Base-by-base conservation (phyloP, 306 rosid species). In the Quercus agrifolia region DNA sequence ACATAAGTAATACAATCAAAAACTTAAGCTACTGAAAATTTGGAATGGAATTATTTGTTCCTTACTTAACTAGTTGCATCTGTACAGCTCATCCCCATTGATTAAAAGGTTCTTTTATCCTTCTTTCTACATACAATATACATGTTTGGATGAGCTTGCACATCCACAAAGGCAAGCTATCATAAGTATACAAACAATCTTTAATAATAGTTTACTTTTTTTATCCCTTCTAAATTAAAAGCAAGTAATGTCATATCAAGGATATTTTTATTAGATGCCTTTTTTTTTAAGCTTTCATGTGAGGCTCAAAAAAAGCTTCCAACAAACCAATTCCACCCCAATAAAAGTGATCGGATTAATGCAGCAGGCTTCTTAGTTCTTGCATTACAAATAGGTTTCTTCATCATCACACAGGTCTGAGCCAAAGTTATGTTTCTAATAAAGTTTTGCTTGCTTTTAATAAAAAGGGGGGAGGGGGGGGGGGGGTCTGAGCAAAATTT, bases 141-240 rank as follows among this genome's bases (percentile, higher is more conserved):
- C 81, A 75, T 27, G 70, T 64, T 79, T 51, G 71, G 56, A 72
- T 76, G 79, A 78, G 82, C 84, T 86, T 79, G 84, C 86, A 44
- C n/a, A 66, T 51, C 58, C 56, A 64, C 73, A 70, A 2, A 70
- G 56, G 61, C 15, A 62, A 21, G 28, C 7, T 28, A 59, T 56
- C 46, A 18, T 19, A 38, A 23, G 33, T 23, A 20, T 21, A 5
- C 13, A 57, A 33, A 7, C 6, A 2, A 23, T 80, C 23, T 30
- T 5, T 23, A 52, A 49, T 5, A 54, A 17, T 4, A 63, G 2
- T 30, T 46, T 19, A 58, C 14, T 17, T 4, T 12, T 11, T 15
- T 46, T 15, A 38, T 18, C 21, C 56, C 18, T 44, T 5, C 30
- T 38, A 3, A 44, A 70, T 46, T 46, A 19, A 23, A 70, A 44